Evolutionary conservation across 2,329 filamentous ascomycete genomes (phyloP).

Genomic region (Botrytis hyacinthi): DNA sequence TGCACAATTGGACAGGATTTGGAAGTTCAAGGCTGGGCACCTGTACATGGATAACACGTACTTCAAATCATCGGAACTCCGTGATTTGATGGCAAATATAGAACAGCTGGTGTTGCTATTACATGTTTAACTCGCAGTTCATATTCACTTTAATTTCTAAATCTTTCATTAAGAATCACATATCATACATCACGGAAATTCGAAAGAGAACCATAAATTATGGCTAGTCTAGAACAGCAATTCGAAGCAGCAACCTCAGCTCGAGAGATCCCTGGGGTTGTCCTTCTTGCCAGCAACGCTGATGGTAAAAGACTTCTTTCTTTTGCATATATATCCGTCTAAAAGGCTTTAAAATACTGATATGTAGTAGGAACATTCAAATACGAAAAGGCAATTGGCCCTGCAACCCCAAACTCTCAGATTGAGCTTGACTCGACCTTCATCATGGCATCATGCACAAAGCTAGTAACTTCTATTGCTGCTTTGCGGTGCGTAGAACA

Average conservation of each 20-base stretch:
- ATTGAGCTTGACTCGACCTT: slow-evolving; percentile 62
- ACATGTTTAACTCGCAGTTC: background rate
- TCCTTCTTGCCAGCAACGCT: slow-evolving; percentile 27
- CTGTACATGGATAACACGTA: background rate
- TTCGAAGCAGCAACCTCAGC: slow-evolving; percentile 26
- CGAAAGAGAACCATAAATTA: background rate
- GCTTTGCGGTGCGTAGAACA: slow-evolving; percentile 57
- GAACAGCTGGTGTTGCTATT: background rate
- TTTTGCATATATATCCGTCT: no score
- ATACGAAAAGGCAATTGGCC: slow-evolving; percentile 41
- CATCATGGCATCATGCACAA: slow-evolving; percentile 58
- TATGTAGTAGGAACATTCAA: slow-evolving; percentile 37
- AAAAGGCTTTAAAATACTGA: background rate
- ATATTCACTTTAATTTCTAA: background rate
- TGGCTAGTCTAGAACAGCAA: slow-evolving; percentile 26
- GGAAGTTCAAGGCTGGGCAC: background rate
- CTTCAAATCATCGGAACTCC: background rate
- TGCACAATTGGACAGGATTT: background rate
- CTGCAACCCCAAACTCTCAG: slow-evolving; percentile 47
- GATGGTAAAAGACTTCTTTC: slow-evolving; percentile 21
- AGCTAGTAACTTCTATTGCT: slow-evolving; percentile 51
- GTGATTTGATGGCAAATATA: background rate
- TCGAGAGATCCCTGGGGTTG: slow-evolving; percentile 27
- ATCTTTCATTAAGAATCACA: no score
- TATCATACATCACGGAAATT: background rate